Conservation (phyloP, 805 yeast genomes). For the Sungouiella thailandica region DNA sequence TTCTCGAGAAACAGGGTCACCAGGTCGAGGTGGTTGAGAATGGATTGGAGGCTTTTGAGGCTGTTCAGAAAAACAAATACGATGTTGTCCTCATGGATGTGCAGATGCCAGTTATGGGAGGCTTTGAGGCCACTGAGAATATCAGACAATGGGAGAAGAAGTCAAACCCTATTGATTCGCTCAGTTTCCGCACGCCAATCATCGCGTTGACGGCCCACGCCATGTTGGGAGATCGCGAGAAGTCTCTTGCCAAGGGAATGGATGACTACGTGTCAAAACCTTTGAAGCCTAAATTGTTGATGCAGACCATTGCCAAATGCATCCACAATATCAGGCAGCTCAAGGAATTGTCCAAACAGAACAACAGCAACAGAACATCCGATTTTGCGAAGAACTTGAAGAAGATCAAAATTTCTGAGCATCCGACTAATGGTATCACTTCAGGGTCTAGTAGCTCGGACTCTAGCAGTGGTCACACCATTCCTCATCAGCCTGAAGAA, state of each 20-base stretch:
- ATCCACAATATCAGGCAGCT: conserved; percentile 64
- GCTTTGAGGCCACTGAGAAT: conserved; percentile 84
- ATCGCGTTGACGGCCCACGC: conserved; percentile 92
- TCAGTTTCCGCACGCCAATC: conserved; percentile 75
- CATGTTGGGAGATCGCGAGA: conserved; percentile 87
- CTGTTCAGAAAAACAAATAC: conserved; percentile 59
- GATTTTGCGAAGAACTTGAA: conserved; percentile 44
- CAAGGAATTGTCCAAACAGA: conserved; percentile 50
- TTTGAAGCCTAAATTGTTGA: conserved; percentile 71
- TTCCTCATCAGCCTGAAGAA: too few relatives aligned
- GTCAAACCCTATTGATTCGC: conserved; percentile 63
- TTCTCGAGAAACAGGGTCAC: conserved; percentile 82
- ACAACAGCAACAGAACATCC: conserved; percentile 40
- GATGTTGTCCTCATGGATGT: conserved; percentile 91
- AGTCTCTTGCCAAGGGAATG: conserved; percentile 85
- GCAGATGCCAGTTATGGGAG: conserved; percentile 95
- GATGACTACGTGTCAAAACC: conserved; percentile 90
- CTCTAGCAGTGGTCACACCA: too few relatives aligned
- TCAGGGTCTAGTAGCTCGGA: too few relatives aligned
- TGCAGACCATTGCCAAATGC: conserved; percentile 82
- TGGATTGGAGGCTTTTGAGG: conserved; percentile 78
- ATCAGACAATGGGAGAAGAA: conserved; percentile 86
- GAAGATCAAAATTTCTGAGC: conserved; percentile 17
- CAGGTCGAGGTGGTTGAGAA: conserved; percentile 80
- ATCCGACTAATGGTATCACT: background rate